phyloP scores from a whole-genome alignment of 139 green algal genomes.

The Asterochloris sp. region DNA sequence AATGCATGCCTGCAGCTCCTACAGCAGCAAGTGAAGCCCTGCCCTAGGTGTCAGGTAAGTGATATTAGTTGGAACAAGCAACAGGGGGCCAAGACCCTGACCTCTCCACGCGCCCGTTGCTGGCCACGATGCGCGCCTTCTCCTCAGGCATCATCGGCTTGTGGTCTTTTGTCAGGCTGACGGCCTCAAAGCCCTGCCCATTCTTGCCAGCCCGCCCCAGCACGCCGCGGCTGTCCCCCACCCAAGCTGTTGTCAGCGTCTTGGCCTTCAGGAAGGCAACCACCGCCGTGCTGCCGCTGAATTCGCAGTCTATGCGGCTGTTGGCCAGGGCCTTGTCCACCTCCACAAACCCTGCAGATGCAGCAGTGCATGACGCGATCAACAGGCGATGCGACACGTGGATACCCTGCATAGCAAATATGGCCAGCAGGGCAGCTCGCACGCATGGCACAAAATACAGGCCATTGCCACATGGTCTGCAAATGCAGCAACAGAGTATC shows the following conservation, averaged over 20 bases:
- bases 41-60: neutral
- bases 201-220: conserved; percentile 38
- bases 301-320: conserved; percentile 67
- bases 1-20: too few species aligned
- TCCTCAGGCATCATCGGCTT: conserved; percentile 78
- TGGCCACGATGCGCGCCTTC: conserved; percentile 65
- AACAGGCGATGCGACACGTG: neutral
- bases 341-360: conserved; percentile 47
- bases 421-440: too few species aligned
- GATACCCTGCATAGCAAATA: neutral
- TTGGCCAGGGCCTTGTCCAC: conserved; percentile 52
- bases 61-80: neutral
- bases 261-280: conserved; percentile 55
- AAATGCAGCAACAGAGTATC: too few species aligned
- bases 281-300: conserved; percentile 81
- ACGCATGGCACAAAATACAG: too few species aligned
- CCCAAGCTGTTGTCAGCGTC: conserved; percentile 75
- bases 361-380: neutral
- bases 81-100: conserved; percentile 15
- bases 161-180: conserved; percentile 85
- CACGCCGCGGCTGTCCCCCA: conserved; percentile 81
- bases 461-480: too few species aligned
- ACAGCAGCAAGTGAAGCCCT: too few species aligned
- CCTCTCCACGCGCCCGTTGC: conserved; percentile 77
- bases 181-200: conserved; percentile 36